These are phyloP conservation scores for Nakazawaea molendinolei DNA, from an alignment of 805 yeast species.

Conservation along the genomic window DNA sequence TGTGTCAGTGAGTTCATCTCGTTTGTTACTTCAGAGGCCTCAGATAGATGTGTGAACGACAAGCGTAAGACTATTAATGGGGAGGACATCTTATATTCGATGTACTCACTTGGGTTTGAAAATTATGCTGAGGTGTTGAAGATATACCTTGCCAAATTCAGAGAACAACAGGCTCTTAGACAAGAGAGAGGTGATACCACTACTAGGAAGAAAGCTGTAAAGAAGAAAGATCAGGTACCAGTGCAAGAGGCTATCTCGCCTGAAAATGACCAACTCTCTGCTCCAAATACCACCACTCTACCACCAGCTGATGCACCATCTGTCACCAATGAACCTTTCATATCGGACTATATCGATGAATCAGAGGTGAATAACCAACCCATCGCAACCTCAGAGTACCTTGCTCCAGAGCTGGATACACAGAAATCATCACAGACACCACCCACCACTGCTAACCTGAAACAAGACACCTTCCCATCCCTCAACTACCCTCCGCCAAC, in stretches of 20 bases:
- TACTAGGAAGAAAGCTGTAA: neutral
- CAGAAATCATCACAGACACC: too few species aligned
- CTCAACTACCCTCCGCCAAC: constrained; percentile 3
- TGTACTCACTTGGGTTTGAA: constrained; percentile 61
- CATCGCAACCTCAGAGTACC: too few species aligned
- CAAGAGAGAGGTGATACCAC: constrained; percentile 53
- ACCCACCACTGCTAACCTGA: too few species aligned
- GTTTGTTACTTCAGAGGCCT: constrained; percentile 59
- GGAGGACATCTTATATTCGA: constrained; percentile 58
- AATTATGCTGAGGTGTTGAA: constrained; percentile 64
- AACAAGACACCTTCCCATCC: too few species aligned
- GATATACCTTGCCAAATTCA: constrained; percentile 59
- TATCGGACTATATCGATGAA: constrained; percentile 5
- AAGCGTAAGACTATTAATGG: constrained; percentile 68
- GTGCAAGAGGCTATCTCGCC: too few species aligned
- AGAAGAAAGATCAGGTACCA: neutral
- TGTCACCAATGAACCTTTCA: constrained; percentile 3
- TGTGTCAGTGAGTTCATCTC: constrained; percentile 65
- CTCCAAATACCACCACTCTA: too few species aligned
- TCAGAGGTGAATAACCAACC: neutral
- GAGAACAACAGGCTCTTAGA: constrained; percentile 68
- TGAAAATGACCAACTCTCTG: too few species aligned
- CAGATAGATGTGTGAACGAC: constrained; percentile 57
- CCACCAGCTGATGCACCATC: too few species aligned
- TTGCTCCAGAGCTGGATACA: too few species aligned